Evolutionary conservation across 257 asterid genomes (phyloP).

Genomic region (Scutellaria galericulata): DNA sequence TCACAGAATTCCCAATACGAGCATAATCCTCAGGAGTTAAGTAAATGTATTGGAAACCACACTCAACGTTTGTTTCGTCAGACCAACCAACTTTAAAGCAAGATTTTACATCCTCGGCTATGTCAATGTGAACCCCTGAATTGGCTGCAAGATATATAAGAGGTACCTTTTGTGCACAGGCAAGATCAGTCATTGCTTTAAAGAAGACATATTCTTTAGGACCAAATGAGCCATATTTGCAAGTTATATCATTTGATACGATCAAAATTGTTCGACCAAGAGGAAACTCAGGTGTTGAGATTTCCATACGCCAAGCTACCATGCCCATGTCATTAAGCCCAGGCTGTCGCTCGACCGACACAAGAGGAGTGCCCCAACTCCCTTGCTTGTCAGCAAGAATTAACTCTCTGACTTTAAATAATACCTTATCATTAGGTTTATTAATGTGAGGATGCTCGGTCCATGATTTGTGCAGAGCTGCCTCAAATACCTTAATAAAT

Average conservation of each 20-base stretch:
- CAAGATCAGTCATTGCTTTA: slow-evolving; percentile 82
- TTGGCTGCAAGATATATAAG: slow-evolving; percentile 95
- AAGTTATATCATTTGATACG: slow-evolving; percentile 89
- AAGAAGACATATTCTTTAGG: slow-evolving; percentile 93
- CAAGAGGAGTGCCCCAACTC: slow-evolving; percentile 88
- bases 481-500: slow-evolving; percentile 78
- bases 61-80: slow-evolving; percentile 84
- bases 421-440: slow-evolving; percentile 58
- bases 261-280: slow-evolving; percentile 79
- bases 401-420: slow-evolving; percentile 66
- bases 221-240: slow-evolving; percentile 93
- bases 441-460: slow-evolving; percentile 42
- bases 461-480: slow-evolving; percentile 83
- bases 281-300: slow-evolving; percentile 95
- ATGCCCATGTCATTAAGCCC: slow-evolving; percentile 87
- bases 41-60: slow-evolving; percentile 91
- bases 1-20: slow-evolving; percentile 70
- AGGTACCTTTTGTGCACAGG: slow-evolving; percentile 80
- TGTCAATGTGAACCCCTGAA: slow-evolving; percentile 96
- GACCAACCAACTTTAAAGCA: slow-evolving; percentile 99
- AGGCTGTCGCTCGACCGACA: slow-evolving; percentile 66
- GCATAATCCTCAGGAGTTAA: slow-evolving; percentile 83
- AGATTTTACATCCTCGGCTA: slow-evolving; percentile 94
- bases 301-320: slow-evolving; percentile 97
- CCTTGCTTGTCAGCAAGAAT: slow-evolving; percentile 72